Conservation (phyloP, 2,329 filamentous ascomycete species). For the Hypomyces rosellus region DNA sequence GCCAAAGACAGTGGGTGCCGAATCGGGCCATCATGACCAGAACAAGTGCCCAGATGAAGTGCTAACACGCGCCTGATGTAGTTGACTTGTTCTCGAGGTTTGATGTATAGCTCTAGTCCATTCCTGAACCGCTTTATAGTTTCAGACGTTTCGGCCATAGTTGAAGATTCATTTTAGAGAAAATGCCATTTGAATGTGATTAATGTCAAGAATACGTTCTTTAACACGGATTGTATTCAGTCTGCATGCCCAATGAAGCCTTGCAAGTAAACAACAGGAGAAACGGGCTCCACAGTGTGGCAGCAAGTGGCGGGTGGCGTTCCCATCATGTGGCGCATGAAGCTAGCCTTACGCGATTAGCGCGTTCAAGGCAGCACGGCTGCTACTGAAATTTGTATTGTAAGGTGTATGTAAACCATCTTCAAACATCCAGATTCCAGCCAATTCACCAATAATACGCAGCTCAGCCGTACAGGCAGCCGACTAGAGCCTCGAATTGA, state of each 20-base stretch:
- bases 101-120: constrained; percentile 46
- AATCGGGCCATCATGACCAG: constrained; percentile 34
- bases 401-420: constrained; percentile 19
- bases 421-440: constrained; percentile 14
- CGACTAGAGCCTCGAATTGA: constrained; percentile 10
- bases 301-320: constrained; percentile 7
- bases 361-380: constrained; percentile 15
- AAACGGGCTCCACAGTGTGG: constrained; percentile 1
- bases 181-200: too few relatives aligned
- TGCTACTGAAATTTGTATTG: constrained; percentile 32
- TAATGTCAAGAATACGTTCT: too few relatives aligned
- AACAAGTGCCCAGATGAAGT: constrained; percentile 44
- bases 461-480: constrained; percentile 15
- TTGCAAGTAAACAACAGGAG: too few relatives aligned
- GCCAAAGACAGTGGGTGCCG: constrained; percentile 44
- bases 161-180: constrained; percentile 4
- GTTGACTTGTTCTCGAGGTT: constrained; percentile 50
- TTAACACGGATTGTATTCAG: too few relatives aligned
- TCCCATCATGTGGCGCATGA: constrained; percentile 4
- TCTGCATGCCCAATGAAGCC: too few relatives aligned
- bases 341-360: constrained; percentile 10
- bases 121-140: constrained; percentile 32
- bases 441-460: constrained; percentile 19
- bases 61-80: constrained; percentile 51
- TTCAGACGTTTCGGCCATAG: constrained; percentile 29